phyloP scores from a whole-genome alignment of 768 basidiomycete genomes.

The Russula emetica region DNA sequence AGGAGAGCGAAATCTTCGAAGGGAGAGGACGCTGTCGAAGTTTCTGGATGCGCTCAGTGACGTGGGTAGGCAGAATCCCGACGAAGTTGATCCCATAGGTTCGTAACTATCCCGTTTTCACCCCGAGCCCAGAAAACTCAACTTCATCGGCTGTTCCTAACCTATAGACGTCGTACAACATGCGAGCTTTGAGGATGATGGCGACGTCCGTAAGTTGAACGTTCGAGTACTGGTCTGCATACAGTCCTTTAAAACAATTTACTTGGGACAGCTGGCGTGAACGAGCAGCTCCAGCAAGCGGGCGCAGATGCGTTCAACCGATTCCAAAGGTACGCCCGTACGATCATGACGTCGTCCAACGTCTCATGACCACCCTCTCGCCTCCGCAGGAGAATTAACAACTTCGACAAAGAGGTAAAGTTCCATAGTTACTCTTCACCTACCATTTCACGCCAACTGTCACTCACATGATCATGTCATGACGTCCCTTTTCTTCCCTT shows the following conservation, averaged over 20 bases:
- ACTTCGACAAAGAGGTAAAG: conserved; percentile 60
- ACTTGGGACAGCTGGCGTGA: conserved; percentile 48
- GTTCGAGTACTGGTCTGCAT: neutral
- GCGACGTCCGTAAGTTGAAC: conserved; percentile 59
- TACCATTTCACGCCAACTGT: conserved; percentile 9
- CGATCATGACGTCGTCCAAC: conserved; percentile 9
- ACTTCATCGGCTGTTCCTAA: neutral
- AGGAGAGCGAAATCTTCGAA: conserved; percentile 25
- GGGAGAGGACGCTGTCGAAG: conserved; percentile 47
- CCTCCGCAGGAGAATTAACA: conserved; percentile 48
- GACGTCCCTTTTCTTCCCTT: neutral
- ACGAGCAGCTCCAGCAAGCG: conserved; percentile 62
- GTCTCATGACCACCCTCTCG: conserved; percentile 11
- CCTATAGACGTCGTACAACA: conserved; percentile 33
- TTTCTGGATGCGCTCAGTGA: conserved; percentile 47
- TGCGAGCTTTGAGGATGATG: conserved; percentile 59
- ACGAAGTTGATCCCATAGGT: conserved; percentile 35
- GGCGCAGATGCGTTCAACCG: conserved; percentile 62
- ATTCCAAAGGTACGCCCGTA: conserved; percentile 51
- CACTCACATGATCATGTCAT: conserved; percentile 10
- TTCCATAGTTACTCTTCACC: conserved; percentile 9
- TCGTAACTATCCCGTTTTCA: conserved; percentile 4
- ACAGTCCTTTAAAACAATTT: neutral
- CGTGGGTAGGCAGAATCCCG: conserved; percentile 38
- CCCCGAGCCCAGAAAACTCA: neutral